A percentile compares a stretch with the other conserved stretches of the same genome.
These are phyloP conservation scores for Medicago arabica DNA, from an alignment of 306 rosid species.

Conservation along the genomic window DNA sequence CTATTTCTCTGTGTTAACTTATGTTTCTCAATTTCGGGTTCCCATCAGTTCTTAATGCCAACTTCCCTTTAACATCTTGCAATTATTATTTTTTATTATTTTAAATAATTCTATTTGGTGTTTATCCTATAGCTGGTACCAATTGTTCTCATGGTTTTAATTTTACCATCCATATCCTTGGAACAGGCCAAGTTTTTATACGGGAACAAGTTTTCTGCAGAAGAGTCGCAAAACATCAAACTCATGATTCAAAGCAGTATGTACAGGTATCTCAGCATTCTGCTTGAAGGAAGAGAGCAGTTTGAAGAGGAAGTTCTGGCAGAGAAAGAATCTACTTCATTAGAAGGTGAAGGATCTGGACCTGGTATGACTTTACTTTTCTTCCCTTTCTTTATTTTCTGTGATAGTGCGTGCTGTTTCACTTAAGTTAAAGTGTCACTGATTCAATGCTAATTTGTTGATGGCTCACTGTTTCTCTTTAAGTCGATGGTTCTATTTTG, in stretches of 20 bases:
- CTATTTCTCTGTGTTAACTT: too few species aligned
- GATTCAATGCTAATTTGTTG: constrained; percentile 21
- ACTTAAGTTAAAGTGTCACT: constrained; percentile 24
- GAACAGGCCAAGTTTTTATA: constrained; percentile 81
- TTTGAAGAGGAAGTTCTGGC: constrained; percentile 81
- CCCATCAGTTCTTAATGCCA: not conserved
- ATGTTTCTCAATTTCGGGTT: too few species aligned
- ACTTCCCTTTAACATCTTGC: constrained; percentile 3
- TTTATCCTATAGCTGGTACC: constrained; percentile 1
- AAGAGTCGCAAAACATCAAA: constrained; percentile 79
- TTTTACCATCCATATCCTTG: constrained; percentile 31
- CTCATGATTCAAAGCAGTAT: constrained; percentile 92
- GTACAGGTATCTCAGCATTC: constrained; percentile 83
- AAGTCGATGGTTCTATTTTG: constrained; percentile 29
- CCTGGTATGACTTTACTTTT: constrained; percentile 49
- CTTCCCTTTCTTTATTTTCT: constrained; percentile 29
- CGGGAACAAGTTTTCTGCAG: constrained; percentile 70
- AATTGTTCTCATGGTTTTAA: not conserved
- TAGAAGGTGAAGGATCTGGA: constrained; percentile 48
- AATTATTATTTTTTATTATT: not conserved
- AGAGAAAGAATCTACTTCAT: constrained; percentile 47
- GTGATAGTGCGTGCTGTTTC: constrained; percentile 29
- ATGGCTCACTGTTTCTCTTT: constrained; percentile 17
- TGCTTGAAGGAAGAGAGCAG: constrained; percentile 90
- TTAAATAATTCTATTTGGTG: not conserved